phyloP scores from a whole-genome alignment of 2,329 filamentous ascomycete genomes.

The Stachybotrys elegans region DNA sequence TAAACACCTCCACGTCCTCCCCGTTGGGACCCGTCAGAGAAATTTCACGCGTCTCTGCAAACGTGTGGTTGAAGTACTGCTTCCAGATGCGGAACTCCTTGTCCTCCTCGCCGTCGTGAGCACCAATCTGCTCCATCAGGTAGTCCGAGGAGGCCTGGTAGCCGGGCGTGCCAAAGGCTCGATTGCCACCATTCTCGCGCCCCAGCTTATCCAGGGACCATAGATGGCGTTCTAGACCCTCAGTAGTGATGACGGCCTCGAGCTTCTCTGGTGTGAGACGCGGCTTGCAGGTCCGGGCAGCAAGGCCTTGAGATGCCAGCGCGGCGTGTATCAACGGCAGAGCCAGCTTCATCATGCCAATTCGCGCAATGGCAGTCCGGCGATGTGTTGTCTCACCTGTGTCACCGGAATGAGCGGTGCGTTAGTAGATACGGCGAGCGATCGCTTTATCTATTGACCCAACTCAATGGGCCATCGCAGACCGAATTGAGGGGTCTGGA shows the following conservation, averaged over 20 bases:
- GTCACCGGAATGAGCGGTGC: too few relatives aligned
- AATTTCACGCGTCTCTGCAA: constrained; percentile 36
- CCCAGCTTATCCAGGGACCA: constrained; percentile 49
- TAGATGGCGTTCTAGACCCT: constrained; percentile 44
- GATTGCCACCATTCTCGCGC: constrained; percentile 50
- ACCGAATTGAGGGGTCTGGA: too few relatives aligned
- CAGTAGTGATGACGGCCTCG: constrained; percentile 32
- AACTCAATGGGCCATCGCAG: too few relatives aligned
- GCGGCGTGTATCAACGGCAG: neutral
- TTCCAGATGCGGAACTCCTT: constrained; percentile 37
- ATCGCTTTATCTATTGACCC: too few relatives aligned
- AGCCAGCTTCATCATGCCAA: neutral
- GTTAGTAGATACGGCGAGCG: too few relatives aligned
- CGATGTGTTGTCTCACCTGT: too few relatives aligned
- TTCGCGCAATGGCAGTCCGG: too few relatives aligned
- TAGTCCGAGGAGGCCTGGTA: constrained; percentile 55
- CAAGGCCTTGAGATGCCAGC: neutral
- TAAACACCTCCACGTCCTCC: constrained; percentile 35
- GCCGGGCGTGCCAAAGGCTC: constrained; percentile 55
- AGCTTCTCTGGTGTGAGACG: constrained; percentile 31
- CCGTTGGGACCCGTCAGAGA: constrained; percentile 39
- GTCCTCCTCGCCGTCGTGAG: constrained; percentile 25
- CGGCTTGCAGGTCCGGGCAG: neutral
- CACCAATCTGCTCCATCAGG: constrained; percentile 40
- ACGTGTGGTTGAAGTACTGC: constrained; percentile 41